Percentiles rank a stretch among this genome's conserved stretches.
Conservation (phyloP, 2,329 filamentous ascomycete species). For the Trichoderma brevicompactum region DNA sequence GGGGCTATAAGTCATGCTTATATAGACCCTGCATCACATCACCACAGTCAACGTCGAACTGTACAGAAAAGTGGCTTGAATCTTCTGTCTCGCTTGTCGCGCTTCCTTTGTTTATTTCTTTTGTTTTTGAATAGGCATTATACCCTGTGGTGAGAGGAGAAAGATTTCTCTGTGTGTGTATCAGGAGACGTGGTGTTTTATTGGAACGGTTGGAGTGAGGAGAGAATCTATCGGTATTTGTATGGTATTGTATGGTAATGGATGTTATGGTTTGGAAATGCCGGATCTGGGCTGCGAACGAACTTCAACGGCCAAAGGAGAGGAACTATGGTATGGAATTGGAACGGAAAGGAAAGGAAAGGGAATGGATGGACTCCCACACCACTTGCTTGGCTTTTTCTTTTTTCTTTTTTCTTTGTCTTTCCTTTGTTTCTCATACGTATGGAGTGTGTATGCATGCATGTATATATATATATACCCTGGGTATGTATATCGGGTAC, state of each 20-base stretch:
- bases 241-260: constrained; percentile 9
- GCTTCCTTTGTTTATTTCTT: constrained; percentile 16
- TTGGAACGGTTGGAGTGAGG: not conserved
- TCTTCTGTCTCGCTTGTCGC: not conserved
- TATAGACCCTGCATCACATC: not conserved
- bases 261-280: constrained; percentile 3
- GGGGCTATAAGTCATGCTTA: not conserved
- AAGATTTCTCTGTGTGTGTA: not conserved
- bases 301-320: constrained; percentile 7
- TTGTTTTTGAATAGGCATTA: constrained; percentile 29
- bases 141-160: constrained; percentile 28
- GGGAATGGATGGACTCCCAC: not conserved
- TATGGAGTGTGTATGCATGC: constrained; percentile 3
- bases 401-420: not conserved
- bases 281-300: not conserved
- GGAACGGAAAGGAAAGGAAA: not conserved
- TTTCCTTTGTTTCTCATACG: constrained; percentile 3
- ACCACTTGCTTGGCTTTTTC: not conserved
- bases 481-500: constrained; percentile 5
- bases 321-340: not conserved
- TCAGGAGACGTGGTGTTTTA: not conserved
- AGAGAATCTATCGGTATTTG: not conserved
- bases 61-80: not conserved
- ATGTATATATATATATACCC: constrained; percentile 10
- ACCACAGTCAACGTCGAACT: not conserved